These are phyloP conservation scores for Penicillium steckii DNA, from an alignment of 495 filamentous ascomycete genomes.

Conservation along the genomic window DNA sequence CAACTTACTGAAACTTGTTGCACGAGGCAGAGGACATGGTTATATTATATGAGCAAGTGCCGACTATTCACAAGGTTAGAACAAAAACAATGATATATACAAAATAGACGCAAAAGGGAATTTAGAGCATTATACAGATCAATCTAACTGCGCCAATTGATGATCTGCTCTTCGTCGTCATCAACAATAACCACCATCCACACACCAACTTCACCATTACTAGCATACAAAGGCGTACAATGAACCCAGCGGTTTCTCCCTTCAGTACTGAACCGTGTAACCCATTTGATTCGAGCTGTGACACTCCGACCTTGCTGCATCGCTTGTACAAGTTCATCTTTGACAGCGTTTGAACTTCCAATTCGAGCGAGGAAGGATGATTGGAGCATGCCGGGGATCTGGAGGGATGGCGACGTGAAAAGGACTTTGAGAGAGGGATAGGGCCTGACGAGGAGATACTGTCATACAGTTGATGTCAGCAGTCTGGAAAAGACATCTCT, in stretches of 20 bases:
- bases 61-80: no score
- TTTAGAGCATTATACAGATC: no score
- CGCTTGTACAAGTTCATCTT: constrained; percentile 54
- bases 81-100: no score
- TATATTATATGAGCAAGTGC: no score
- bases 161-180: constrained; percentile 33
- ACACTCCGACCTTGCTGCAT: constrained; percentile 58
- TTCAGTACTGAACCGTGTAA: constrained; percentile 39
- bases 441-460: constrained; percentile 19
- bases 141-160: constrained; percentile 14
- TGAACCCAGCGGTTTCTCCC: constrained; percentile 57
- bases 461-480: background rate
- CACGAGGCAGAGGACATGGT: no score
- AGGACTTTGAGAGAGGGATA: constrained; percentile 19
- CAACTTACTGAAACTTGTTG: no score
- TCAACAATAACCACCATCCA: constrained; percentile 64
- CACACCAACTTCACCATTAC: constrained; percentile 55
- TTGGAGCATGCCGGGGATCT: constrained; percentile 21
- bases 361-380: constrained; percentile 47
- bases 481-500: no score
- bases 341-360: constrained; percentile 50
- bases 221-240: constrained; percentile 58
- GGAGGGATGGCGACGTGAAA: constrained; percentile 18
- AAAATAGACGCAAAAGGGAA: no score
- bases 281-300: constrained; percentile 63